A percentile compares a stretch with the other conserved stretches of the same genome.
These are phyloP conservation scores for Bruguiera gymnorhiza DNA, from an alignment of 345 rosid genomes.

Conservation along the genomic window DNA sequence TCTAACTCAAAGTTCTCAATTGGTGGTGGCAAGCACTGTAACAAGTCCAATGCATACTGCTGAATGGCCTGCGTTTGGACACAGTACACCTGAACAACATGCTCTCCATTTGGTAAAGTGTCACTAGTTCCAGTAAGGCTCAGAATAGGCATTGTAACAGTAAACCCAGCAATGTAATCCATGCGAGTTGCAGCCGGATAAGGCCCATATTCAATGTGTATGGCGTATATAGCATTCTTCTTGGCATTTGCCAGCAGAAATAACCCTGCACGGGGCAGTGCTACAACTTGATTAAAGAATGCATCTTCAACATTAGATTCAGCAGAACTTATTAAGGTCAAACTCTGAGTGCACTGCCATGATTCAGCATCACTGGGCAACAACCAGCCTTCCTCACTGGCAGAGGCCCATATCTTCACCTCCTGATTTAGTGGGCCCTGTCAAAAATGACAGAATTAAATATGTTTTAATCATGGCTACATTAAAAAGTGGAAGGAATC, in stretches of 20 bases:
- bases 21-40: slow-evolving; percentile 72
- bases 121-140: slow-evolving; percentile 79
- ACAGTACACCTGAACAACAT: slow-evolving; percentile 71
- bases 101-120: slow-evolving; percentile 46
- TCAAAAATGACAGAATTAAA: not conserved
- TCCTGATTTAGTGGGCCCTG: slow-evolving; percentile 86
- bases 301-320: slow-evolving; percentile 56
- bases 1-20: slow-evolving; percentile 52
- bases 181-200: slow-evolving; percentile 63
- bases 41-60: slow-evolving; percentile 81
- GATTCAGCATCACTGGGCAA: slow-evolving; percentile 59
- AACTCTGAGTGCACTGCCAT: slow-evolving; percentile 79
- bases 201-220: slow-evolving; percentile 79
- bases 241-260: slow-evolving; percentile 84
- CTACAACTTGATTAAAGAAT: slow-evolving; percentile 81
- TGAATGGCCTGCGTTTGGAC: slow-evolving; percentile 92
- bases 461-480: not conserved
- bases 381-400: slow-evolving; percentile 78
- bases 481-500: not conserved
- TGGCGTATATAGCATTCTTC: slow-evolving; percentile 75
- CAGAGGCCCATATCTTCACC: slow-evolving; percentile 74
- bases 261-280: slow-evolving; percentile 65
- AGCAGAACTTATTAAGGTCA: slow-evolving; percentile 61
- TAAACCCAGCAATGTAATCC: slow-evolving; percentile 82
- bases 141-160: slow-evolving; percentile 89